A percentile compares a stretch with the other conserved stretches of the same genome.
phyloP scores from a whole-genome alignment of 2,329 filamentous ascomycete genomes.

The Alternaria brassicae region DNA sequence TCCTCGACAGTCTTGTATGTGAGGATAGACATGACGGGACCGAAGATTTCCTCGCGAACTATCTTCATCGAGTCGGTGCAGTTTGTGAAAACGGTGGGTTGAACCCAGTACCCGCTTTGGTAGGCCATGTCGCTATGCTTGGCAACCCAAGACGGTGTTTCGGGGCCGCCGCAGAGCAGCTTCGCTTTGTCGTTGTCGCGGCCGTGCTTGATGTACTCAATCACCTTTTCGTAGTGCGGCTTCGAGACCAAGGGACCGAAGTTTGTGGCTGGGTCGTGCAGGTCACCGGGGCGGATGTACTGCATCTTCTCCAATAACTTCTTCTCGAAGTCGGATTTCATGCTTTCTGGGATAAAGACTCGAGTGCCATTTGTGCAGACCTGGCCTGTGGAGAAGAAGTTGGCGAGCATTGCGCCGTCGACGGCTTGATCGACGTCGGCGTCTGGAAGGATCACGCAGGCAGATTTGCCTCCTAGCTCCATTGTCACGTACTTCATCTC shows the following conservation, averaged over 20 bases:
- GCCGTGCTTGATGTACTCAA: constrained; percentile 77
- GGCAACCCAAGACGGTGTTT: constrained; percentile 61
- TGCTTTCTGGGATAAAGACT: constrained; percentile 75
- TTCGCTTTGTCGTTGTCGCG: constrained; percentile 75
- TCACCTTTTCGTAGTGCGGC: constrained; percentile 77
- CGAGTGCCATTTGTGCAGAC: constrained; percentile 93
- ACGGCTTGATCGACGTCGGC: constrained; percentile 81
- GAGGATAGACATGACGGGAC: constrained; percentile 83
- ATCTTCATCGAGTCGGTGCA: constrained; percentile 85
- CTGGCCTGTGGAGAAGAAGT: constrained; percentile 90
- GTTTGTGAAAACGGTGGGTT: constrained; percentile 84
- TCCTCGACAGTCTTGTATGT: constrained; percentile 75
- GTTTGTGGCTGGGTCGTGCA: constrained; percentile 76
- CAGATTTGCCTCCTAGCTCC: constrained; percentile 89
- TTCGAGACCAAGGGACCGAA: constrained; percentile 83
- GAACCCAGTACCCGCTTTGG: constrained; percentile 78
- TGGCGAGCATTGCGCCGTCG: constrained; percentile 90
- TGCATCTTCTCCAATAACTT: constrained; percentile 73
- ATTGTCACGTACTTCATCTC: constrained; percentile 91
- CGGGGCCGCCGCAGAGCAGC: constrained; percentile 73
- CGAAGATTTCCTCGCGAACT: constrained; percentile 84
- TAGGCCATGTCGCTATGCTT: constrained; percentile 50
- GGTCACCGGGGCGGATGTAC: constrained; percentile 73
- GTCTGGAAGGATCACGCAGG: constrained; percentile 80
- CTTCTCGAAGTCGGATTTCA: constrained; percentile 73